Base-by-base conservation (phyloP, 345 rosid genomes). In the Brassica cretica region DNA sequence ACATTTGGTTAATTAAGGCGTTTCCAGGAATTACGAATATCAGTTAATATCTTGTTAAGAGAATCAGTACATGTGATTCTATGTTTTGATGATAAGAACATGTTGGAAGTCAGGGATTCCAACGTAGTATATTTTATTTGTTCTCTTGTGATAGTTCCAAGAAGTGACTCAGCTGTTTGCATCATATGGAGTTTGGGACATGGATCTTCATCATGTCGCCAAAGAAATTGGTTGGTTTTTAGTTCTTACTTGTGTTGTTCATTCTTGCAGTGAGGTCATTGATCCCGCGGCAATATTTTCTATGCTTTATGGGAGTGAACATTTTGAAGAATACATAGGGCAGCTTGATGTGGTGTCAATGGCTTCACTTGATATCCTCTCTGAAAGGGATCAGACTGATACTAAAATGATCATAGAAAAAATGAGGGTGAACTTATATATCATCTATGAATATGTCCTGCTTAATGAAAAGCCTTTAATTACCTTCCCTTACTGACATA, bases 61-160 rank as follows among this genome's bases (percentile, higher is more conserved):
- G 24, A 21, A 21, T 21, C 24, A 21, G 24, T 21, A 21, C 24
- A 21, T 21, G 24, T 21, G 24, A 21, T 21, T 21, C 24, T 21
- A 21, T 21, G 24, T 21, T 21, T 21, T 21, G 24, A 21, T 21
- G 24, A 21, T 21, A 21, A 21, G 24, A 21, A 84, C 86, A 66
- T 24, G 77, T 75, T 98, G 99, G 71, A 95, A 95, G 86, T 84
- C 98, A 16, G 98, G 98, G 86, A 90, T 94, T 72, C 92, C 98
- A 75, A 84, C 91, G 98, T 71, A 88, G 93, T 89, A 68, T 82
- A 77, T 78, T 84, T 76, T 77, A 21, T 71, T 74, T 78, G 4
- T 71, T 59, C 56, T 66, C 41, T 62, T 37, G 11, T 49, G 35
- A 73, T 16, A 8, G 5, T 62, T 73, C 0, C 29, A 1, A 12